These are phyloP conservation scores for Aspergillus diversus DNA, from an alignment of 495 filamentous ascomycete species.

Conservation along the genomic window DNA sequence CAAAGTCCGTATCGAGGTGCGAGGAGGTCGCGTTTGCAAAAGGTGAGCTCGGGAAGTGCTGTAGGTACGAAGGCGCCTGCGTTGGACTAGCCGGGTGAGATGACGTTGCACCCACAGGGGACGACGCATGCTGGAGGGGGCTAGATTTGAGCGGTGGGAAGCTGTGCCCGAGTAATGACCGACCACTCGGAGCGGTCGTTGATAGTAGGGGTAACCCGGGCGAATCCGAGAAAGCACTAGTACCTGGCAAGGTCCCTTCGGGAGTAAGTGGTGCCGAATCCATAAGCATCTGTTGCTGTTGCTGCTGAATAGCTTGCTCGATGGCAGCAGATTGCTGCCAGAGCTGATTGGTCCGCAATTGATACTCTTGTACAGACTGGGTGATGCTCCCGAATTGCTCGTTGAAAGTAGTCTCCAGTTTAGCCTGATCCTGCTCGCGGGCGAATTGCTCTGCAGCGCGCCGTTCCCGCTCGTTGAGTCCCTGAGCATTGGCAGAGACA, in stretches of 20 bases:
- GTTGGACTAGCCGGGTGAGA: conserved; percentile 48
- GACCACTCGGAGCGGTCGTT: conserved; percentile 37
- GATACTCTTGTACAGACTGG: conserved; percentile 52
- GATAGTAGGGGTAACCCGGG: conserved; percentile 32
- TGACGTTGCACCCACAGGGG: conserved; percentile 36
- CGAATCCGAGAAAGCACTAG: conserved; percentile 43
- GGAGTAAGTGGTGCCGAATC: conserved; percentile 52
- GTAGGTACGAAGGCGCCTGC: conserved; percentile 38
- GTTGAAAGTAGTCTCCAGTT: conserved; percentile 53
- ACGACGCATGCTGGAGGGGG: conserved; percentile 45
- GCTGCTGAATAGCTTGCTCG: conserved; percentile 51
- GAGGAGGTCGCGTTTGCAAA: conserved; percentile 36
- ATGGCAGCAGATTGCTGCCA: conserved; percentile 53
- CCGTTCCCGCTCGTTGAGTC: conserved; percentile 73
- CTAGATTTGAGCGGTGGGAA: conserved; percentile 46
- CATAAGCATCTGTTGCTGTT: conserved; percentile 48
- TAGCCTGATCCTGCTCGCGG: conserved; percentile 65
- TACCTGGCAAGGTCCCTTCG: conserved; percentile 54
- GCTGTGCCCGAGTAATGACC: conserved; percentile 45
- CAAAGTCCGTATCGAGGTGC: conserved; percentile 41
- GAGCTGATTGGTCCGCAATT: conserved; percentile 48
- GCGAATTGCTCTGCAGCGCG: conserved; percentile 69
- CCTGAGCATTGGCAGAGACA: conserved; percentile 73
- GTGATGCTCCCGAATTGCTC: conserved; percentile 50
- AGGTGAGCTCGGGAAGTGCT: conserved; percentile 45